A percentile compares a stretch with the other conserved stretches of the same genome.
Conservation (phyloP, 2,329 filamentous ascomycete genomes). For the Colletotrichum plurivorum region DNA sequence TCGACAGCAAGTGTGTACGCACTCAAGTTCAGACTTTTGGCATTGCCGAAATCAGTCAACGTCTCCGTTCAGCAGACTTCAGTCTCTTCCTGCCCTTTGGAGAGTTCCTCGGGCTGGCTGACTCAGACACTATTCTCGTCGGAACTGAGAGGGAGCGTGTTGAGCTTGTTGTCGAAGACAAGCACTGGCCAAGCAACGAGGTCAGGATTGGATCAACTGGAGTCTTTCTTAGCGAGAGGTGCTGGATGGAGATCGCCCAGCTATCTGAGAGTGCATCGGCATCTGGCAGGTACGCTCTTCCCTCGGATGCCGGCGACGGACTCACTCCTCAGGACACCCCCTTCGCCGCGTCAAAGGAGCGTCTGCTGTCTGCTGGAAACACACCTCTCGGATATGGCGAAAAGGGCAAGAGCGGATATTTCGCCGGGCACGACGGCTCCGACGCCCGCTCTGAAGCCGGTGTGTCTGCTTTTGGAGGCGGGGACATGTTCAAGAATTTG, state of each 20-base stretch:
- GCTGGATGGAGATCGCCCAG: constrained; percentile 92
- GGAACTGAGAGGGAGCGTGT: constrained; percentile 94
- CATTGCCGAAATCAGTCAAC: constrained; percentile 96
- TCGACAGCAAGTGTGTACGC: constrained; percentile 98
- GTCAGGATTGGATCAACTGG: constrained; percentile 92
- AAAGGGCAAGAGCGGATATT: constrained; percentile 84
- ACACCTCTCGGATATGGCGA: constrained; percentile 78
- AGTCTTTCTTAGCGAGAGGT: constrained; percentile 94
- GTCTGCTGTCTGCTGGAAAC: constrained; percentile 65
- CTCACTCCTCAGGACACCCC: constrained; percentile 71
- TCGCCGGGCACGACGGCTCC: constrained; percentile 79
- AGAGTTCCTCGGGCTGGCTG: constrained; percentile 91
- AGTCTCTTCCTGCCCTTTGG: constrained; percentile 95
- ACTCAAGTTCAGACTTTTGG: constrained; percentile 95
- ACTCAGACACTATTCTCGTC: constrained; percentile 86
- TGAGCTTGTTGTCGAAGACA: constrained; percentile 91
- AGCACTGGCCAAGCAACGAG: constrained; percentile 93
- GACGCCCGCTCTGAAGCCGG: constrained; percentile 94
- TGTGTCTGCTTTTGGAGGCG: constrained; percentile 88
- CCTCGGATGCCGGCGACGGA: constrained; percentile 75
- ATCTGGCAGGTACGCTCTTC: constrained; percentile 65
- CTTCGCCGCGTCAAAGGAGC: constrained; percentile 76
- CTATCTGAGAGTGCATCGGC: constrained; percentile 74
- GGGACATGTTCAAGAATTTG: constrained; percentile 98
- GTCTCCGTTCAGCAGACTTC: constrained; percentile 93